Conservation (phyloP, 768 basidiomycete species). For the Infundibulicybe gibba region DNA sequence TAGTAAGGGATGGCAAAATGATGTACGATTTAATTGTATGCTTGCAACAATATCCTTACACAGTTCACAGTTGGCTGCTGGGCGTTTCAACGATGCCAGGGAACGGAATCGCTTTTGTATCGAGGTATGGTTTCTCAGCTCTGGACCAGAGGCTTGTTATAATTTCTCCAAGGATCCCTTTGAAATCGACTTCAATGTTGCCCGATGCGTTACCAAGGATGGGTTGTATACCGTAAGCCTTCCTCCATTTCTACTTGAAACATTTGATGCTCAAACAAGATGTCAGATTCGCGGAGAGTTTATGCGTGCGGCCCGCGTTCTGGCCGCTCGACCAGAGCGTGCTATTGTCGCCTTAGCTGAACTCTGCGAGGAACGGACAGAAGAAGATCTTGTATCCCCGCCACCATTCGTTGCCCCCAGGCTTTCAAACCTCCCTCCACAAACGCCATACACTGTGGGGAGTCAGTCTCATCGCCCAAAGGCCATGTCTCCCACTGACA, state of each 20-base stretch:
- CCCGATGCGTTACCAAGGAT: constrained; percentile 94
- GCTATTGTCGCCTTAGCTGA: constrained; percentile 81
- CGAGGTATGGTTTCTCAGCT: constrained; percentile 54
- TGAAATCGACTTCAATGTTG: constrained; percentile 94
- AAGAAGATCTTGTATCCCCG: constrained; percentile 54
- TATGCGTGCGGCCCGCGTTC: constrained; percentile 89
- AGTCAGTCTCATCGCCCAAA: constrained; percentile 56
- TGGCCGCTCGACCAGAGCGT: constrained; percentile 75
- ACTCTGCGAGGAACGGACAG: constrained; percentile 87
- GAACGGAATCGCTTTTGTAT: constrained; percentile 96
- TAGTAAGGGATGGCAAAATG: constrained; percentile 91
- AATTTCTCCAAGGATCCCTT: constrained; percentile 82
- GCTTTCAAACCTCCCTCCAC: constrained; percentile 53
- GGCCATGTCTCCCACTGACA: constrained; percentile 34
- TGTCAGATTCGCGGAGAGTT: constrained; percentile 94
- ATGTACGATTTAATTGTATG: constrained; percentile 47
- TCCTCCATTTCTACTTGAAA: neutral
- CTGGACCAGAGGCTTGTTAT: constrained; percentile 1
- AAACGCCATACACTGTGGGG: constrained; percentile 68
- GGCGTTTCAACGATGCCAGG: constrained; percentile 64
- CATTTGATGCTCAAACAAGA: constrained; percentile 6
- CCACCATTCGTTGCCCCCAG: constrained; percentile 41
- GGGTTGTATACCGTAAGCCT: constrained; percentile 84
- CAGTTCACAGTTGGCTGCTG: constrained; percentile 38
- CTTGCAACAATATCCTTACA: constrained; percentile 4